Conservation (phyloP, 177 flowering plant genomes). For the Vitis hybrid region DNA sequence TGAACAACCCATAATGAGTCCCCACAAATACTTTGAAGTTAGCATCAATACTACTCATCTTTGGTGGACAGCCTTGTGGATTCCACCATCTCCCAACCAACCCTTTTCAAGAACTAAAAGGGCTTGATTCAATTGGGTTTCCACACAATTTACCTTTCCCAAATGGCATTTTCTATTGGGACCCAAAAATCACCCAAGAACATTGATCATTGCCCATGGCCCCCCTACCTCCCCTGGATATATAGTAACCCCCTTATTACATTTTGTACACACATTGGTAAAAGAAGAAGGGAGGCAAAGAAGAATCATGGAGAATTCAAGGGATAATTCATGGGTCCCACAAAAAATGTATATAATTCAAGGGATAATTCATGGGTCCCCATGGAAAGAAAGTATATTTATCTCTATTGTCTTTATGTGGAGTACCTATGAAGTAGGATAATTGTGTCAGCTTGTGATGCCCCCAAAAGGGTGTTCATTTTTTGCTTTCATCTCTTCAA, state of each 20-base stretch:
- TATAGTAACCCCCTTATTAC: background rate
- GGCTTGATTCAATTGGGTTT: background rate
- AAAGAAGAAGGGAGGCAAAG: background rate
- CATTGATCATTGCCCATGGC: conserved; percentile 6
- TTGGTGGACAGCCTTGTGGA: background rate
- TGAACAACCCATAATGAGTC: too few relatives aligned
- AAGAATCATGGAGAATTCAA: background rate
- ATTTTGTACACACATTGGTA: background rate
- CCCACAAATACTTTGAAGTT: too few relatives aligned
- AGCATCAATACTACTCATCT: background rate
- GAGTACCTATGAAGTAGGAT: conserved; percentile 7
- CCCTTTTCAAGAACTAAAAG: background rate
- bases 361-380: background rate
- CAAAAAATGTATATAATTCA: background rate
- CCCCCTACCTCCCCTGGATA: background rate
- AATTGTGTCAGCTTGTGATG: conserved; percentile 15
- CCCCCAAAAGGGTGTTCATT: conserved; percentile 26
- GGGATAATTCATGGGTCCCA: background rate
- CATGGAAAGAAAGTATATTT: background rate
- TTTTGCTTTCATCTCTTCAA: background rate
- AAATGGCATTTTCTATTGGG: background rate
- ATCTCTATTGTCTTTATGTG: conserved; percentile 3
- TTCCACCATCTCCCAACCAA: background rate
- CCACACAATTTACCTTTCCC: background rate
- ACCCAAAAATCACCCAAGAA: conserved; percentile 7